Base-by-base conservation (phyloP, 2,329 filamentous ascomycete genomes). In the Penicillium sp. region DNA sequence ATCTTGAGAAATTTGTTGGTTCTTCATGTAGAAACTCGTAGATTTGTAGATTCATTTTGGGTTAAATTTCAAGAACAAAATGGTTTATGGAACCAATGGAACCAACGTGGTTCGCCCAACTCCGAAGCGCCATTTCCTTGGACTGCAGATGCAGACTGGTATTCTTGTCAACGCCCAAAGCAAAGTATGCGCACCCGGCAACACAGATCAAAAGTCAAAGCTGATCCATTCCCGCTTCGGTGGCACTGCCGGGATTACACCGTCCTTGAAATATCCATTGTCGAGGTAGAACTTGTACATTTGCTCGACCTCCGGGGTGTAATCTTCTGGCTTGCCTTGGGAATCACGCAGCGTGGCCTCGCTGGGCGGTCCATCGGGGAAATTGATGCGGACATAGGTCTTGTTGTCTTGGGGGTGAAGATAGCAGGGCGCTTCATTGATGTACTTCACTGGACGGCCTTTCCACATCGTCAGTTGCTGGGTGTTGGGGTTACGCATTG, bases 141-240 rank as follows among this genome's bases (percentile, higher is more conserved):
- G 10, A 4, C 10, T 8, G 5, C 14, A 20, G 14, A 34, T 11
- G 14, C 16, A 34, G 7, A 16, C 16, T 18, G 4, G 8, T 34
- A 9, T 11, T 9, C 23, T 26, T 20, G 26, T 27, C 26, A 13
- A 40, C n/a, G 23, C 4, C 18, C 23, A 18, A 40, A 22, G 16
- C 9, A 28, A 42, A 41, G 9, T 9, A 27, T 43, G 46, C 26
- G 44, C 14, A 31, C 23, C 37, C 34, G n/a, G 31, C 27, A 32
- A 10, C 35, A 20, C 29, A 20, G 16, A 29, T 52, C 67, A 90
- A 59, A 91, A 83, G 62, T 88, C 81, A 79, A 85, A 91, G 23
- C 72, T 68, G 55, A 82, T 83, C 75, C 83, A 91, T 61, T 91
- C 88, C 51, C 81, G 76, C 67, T 83, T 84, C 0, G 90, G 90